phyloP scores from a whole-genome alignment of 1,139 yeast species.

The Lizanozyma gosingica region DNA sequence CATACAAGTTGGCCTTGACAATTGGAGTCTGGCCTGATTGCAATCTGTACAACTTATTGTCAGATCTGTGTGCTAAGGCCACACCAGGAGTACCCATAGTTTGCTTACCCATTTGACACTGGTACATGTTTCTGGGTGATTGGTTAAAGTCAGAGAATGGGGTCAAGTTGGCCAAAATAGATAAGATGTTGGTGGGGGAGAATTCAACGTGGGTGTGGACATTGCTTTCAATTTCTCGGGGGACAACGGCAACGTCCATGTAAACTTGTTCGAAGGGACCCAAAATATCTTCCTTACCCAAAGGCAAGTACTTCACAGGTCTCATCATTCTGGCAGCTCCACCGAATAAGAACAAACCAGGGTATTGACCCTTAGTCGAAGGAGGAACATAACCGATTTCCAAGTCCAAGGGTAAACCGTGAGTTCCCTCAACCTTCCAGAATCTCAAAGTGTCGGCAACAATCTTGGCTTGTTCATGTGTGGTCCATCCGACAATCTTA shows the following conservation, averaged over 20 bases:
- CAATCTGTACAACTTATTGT: conserved; percentile 84
- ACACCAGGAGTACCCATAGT: conserved; percentile 99
- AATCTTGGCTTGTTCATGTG: conserved; percentile 78
- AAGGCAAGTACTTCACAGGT: conserved; percentile 86
- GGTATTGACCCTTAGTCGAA: conserved; percentile 90
- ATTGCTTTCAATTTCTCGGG: conserved; percentile 76
- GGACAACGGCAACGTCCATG: conserved; percentile 92
- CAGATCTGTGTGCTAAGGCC: conserved; percentile 85
- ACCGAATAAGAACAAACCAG: conserved; percentile 86
- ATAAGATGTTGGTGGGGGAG: conserved; percentile 87
- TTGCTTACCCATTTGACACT: conserved; percentile 99
- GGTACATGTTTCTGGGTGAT: conserved; percentile 99
- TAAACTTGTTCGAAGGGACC: conserved; percentile 99
- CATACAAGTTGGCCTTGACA: conserved; percentile 88
- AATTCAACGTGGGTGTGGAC: conserved; percentile 90
- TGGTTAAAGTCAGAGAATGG: conserved; percentile 98
- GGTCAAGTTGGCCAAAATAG: conserved; percentile 90
- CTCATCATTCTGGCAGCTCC: conserved; percentile 94
- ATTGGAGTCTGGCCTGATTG: conserved; percentile 98
- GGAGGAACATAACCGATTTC: conserved; percentile 97
- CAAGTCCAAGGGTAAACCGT: conserved; percentile 71
- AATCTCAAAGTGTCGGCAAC: conserved; percentile 85
- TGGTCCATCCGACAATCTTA: conserved; percentile 85
- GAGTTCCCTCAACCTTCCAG: conserved; percentile 83
- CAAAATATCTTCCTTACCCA: conserved; percentile 72